Percentiles rank a stretch among this genome's conserved stretches.
These are phyloP conservation scores for Arabis alpina DNA, from an alignment of 345 rosid species.

Conservation along the genomic window DNA sequence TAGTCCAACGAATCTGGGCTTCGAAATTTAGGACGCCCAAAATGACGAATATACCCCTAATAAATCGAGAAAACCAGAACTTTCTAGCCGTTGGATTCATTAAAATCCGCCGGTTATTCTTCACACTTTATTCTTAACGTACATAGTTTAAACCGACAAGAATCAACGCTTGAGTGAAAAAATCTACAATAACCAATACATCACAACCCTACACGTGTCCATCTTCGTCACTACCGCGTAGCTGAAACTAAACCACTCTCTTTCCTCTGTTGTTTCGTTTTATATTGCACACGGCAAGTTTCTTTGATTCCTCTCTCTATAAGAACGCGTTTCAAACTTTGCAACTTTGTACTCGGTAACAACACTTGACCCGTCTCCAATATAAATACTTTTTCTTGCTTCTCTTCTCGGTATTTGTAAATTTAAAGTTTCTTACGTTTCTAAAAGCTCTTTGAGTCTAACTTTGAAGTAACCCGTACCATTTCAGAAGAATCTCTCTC, in stretches of 20 bases:
- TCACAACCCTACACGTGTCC: conserved; percentile 13
- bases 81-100: conserved; percentile 28
- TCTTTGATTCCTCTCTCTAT: conserved; percentile 22
- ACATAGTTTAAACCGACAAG: not conserved
- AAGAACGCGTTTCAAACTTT: conserved; percentile 28
- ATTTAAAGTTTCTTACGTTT: not conserved
- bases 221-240: conserved; percentile 25
- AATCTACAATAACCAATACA: not conserved
- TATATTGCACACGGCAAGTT: conserved; percentile 34
- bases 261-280: conserved; percentile 4
- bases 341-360: conserved; percentile 14
- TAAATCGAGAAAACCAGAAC: conserved; percentile 11
- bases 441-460: conserved; percentile 1
- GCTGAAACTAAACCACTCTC: conserved; percentile 13
- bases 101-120: conserved; percentile 2
- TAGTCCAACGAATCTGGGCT: too few relatives aligned
- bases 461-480: conserved; percentile 15
- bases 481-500: conserved; percentile 19
- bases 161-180: conserved; percentile 4
- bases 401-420: not conserved
- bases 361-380: conserved; percentile 5
- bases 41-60: conserved; percentile 21
- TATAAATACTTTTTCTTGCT: conserved; percentile 27
- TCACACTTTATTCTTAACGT: not conserved
- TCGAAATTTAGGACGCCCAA: too few relatives aligned